Base-by-base conservation (phyloP, 306 rosid species). In the Arachis stenosperma region DNA sequence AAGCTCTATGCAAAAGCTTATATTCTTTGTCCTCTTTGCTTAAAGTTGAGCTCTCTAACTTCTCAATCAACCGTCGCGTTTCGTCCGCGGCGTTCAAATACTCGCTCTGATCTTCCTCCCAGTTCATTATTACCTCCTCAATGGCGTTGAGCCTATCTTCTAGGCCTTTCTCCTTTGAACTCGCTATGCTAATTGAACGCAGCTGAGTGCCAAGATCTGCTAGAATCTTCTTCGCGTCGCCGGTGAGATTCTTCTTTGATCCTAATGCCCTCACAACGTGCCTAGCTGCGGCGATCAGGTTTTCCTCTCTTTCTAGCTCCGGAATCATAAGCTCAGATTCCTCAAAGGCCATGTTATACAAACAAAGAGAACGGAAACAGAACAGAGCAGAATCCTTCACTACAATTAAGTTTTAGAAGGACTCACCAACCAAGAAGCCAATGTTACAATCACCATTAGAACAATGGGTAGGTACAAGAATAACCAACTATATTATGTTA, bases 41-140 rank as follows among this genome's bases (percentile, higher is more conserved):
- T 79, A 79, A 69, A 70, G 82, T 48, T 83, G 82, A 57, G 63
- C 85, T 52, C 80, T 87, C 93, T 40, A 90, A 73, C 67, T 86
- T 81, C 12, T 76, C 82, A 3, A 85, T 76, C 87, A 93, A 85
- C 7, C 53, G 64, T 14, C 86, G 81, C 0, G 86, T 87, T 17
- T 89, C 96, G 33, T 85, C 87, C 17, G 86, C 88, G 0, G 90
- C 93, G 59, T 75, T 85, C 53, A 90, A 63, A 79, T 86, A 93
- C 37, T 86, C 96, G 56, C 61, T 81, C 50, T 78, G 89, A 78
- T 86, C 93, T 37, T 82, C 89, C 82, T 90, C 97, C 97, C 93
- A 85, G 55, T 52, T 81, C 93, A 81, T 81, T 47, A 90, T 67
- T 71, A 82, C 90, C 79, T 89, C 90, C 60, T 86, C 82, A 69